Conservation (phyloP, 2,329 filamentous ascomycete species). For the Aspergillus thermomutatus region DNA sequence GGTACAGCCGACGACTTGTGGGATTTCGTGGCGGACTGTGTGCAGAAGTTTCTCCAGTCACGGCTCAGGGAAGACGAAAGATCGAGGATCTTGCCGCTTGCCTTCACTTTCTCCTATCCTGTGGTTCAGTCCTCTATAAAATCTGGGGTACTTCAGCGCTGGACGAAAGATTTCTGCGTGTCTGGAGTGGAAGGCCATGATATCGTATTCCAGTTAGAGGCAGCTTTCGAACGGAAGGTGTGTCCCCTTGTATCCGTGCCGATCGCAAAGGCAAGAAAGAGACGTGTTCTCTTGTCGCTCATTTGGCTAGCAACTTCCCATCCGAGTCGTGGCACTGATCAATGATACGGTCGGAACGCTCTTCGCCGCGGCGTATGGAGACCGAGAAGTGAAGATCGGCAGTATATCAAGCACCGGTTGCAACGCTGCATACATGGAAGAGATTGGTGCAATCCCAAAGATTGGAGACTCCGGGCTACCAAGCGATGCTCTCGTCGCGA, state of each 20-base stretch:
- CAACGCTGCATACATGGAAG: constrained; percentile 97
- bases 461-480: constrained; percentile 86
- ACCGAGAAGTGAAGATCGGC: constrained; percentile 85
- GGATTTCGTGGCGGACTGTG: constrained; percentile 91
- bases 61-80: constrained; percentile 66
- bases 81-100: constrained; percentile 64
- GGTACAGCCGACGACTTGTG: constrained; percentile 81
- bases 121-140: constrained; percentile 91
- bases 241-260: constrained; percentile 12
- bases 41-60: constrained; percentile 84
- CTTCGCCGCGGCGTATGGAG: constrained; percentile 93
- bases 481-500: constrained; percentile 79
- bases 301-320: constrained; percentile 67
- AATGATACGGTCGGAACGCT: constrained; percentile 98
- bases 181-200: constrained; percentile 85
- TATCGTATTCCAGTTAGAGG: constrained; percentile 83
- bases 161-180: constrained; percentile 98
- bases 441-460: constrained; percentile 87
- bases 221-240: constrained; percentile 68
- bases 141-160: constrained; percentile 85
- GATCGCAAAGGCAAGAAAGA: neutral
- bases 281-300: constrained; percentile 13
- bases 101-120: constrained; percentile 95
- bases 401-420: constrained; percentile 98
- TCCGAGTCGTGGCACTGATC: constrained; percentile 88